These are phyloP conservation scores for Harrya chromipes DNA, from an alignment of 768 basidiomycete species.

Conservation along the genomic window DNA sequence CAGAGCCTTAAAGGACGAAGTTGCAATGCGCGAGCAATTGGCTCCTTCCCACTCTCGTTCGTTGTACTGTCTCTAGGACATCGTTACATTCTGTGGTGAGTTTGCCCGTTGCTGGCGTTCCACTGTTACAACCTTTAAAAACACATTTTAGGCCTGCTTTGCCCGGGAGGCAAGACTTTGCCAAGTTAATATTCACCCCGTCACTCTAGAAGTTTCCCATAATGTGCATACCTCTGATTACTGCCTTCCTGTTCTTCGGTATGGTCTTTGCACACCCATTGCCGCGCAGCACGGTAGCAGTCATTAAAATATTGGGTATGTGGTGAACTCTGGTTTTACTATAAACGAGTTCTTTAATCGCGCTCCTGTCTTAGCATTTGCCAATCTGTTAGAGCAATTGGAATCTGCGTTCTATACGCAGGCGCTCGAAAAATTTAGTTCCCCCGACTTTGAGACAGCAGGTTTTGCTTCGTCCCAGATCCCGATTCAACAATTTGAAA, in stretches of 20 bases:
- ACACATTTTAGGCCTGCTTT: background rate
- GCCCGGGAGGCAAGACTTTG: conserved; percentile 36
- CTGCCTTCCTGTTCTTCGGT: background rate
- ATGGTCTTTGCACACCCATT: conserved; percentile 8
- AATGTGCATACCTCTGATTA: conserved; percentile 4
- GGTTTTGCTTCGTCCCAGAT: conserved; percentile 57
- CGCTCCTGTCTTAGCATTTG: conserved; percentile 52
- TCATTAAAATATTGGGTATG: conserved; percentile 58
- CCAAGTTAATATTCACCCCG: conserved; percentile 13
- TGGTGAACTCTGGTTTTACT: conserved; percentile 8
- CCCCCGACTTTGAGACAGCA: conserved; percentile 58
- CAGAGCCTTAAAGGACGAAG: background rate
- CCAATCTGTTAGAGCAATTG: conserved; percentile 70
- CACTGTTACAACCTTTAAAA: background rate
- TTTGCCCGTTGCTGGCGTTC: background rate
- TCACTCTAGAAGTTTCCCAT: conserved; percentile 2
- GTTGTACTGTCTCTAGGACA: conserved; percentile 3
- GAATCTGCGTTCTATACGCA: conserved; percentile 68
- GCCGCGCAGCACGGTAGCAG: conserved; percentile 2
- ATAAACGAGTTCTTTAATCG: background rate
- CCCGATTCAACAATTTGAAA: conserved; percentile 57
- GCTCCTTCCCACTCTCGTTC: background rate
- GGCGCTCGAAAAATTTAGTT: conserved; percentile 62
- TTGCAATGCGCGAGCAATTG: background rate
- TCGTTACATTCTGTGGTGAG: background rate